Conservation (phyloP, 2,329 filamentous ascomycete genomes). For the Xylaria polymorpha region DNA sequence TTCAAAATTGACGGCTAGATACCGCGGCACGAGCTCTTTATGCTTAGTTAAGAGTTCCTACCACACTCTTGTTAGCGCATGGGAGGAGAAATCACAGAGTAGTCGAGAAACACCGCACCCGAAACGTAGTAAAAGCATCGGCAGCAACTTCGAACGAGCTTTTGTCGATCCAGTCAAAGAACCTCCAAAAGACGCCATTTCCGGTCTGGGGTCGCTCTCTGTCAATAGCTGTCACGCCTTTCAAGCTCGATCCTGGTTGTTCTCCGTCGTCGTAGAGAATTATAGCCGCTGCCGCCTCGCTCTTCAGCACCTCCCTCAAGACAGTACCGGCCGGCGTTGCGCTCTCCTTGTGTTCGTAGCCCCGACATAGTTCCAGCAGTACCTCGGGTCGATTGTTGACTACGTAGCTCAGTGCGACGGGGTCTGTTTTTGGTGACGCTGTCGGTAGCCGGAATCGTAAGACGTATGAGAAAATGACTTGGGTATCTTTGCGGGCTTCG, state of each 20-base stretch:
- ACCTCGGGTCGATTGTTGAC: slow-evolving; percentile 88
- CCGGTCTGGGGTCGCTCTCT: slow-evolving; percentile 80
- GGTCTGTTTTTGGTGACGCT: slow-evolving; percentile 75
- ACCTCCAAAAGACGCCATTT: slow-evolving; percentile 92
- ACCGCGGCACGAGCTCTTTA: slow-evolving; percentile 89
- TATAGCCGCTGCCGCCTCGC: slow-evolving; percentile 88
- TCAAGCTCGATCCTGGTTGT: slow-evolving; percentile 75
- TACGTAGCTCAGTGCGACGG: slow-evolving; percentile 88
- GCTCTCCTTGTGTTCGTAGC: slow-evolving; percentile 90
- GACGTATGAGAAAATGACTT: slow-evolving; percentile 94
- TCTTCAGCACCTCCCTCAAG: slow-evolving; percentile 87
- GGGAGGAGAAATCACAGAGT: background rate
- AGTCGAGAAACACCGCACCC: slow-evolving; percentile 63
- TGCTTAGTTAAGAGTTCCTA: slow-evolving; percentile 92
- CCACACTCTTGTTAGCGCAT: slow-evolving; percentile 34
- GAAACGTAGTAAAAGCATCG: slow-evolving; percentile 97
- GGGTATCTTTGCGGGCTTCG: slow-evolving; percentile 94
- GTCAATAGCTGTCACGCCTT: slow-evolving; percentile 82
- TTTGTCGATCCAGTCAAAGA: slow-evolving; percentile 97
- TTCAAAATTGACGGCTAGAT: slow-evolving; percentile 89
- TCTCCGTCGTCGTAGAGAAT: slow-evolving; percentile 92
- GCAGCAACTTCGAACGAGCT: slow-evolving; percentile 96
- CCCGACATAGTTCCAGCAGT: slow-evolving; percentile 86
- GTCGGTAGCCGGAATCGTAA: slow-evolving; percentile 86
- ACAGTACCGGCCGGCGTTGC: slow-evolving; percentile 92